Percentiles rank a stretch among this genome's conserved stretches.
These are phyloP conservation scores for Tulasnella sp. DNA, from an alignment of 768 basidiomycete genomes.

Conservation along the genomic window DNA sequence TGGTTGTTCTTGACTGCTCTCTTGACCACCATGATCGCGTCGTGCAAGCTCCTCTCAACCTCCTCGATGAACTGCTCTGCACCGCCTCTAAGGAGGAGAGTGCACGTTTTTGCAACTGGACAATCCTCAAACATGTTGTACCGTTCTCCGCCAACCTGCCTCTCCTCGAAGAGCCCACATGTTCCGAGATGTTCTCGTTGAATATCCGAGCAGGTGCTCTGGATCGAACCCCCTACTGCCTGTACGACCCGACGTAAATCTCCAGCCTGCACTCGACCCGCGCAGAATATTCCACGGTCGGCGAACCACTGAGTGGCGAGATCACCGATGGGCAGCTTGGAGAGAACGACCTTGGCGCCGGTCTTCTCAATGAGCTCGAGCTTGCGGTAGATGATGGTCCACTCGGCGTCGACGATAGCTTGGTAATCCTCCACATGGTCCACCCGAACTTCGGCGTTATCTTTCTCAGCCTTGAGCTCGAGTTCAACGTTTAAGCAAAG, in stretches of 20 bases:
- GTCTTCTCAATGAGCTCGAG: constrained; percentile 92
- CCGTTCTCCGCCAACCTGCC: constrained; percentile 92
- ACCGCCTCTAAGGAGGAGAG: constrained; percentile 86
- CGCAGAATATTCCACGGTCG: constrained; percentile 97
- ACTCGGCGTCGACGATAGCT: constrained; percentile 98
- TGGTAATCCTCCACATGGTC: constrained; percentile 97
- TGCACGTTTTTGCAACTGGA: constrained; percentile 91
- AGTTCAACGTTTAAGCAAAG: constrained; percentile 95
- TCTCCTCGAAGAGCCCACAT: constrained; percentile 90
- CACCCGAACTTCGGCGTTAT: constrained; percentile 97
- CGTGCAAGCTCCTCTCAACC: constrained; percentile 93
- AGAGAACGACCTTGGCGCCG: constrained; percentile 94
- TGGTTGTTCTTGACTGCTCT: constrained; percentile 91
- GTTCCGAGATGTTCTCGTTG: constrained; percentile 80
- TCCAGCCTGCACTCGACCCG: constrained; percentile 83
- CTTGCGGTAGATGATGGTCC: constrained; percentile 99
- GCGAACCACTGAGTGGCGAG: constrained; percentile 99
- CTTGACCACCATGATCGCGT: constrained; percentile 99
- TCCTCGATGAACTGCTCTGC: constrained; percentile 99
- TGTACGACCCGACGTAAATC: constrained; percentile 92
- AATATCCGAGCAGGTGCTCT: constrained; percentile 94
- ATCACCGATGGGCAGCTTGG: constrained; percentile 97
- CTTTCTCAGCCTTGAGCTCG: constrained; percentile 97
- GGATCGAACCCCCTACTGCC: constrained; percentile 89
- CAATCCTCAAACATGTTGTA: constrained; percentile 95